Evolutionary conservation across 352 stramenopile genomes (phyloP), one percentile per base, ranked within the genome.

Genomic region (Lagenidium sp.): DNA sequence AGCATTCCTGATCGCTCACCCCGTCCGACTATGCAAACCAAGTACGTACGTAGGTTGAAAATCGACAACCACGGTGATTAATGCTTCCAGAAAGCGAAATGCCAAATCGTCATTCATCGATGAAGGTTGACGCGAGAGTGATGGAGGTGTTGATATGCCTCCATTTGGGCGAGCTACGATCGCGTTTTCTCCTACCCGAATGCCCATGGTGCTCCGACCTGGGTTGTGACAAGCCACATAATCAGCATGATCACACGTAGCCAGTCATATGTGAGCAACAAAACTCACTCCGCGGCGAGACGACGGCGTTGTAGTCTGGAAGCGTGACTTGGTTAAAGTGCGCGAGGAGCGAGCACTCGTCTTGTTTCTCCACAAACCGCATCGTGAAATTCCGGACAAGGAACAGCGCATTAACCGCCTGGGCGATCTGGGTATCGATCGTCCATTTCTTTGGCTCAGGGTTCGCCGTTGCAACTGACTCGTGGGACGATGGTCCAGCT

Each of bases 381-480:
- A 87, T 82, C 3, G 63, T 53, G 23, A 89, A 85, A 46, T 83
- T 68, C 28, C 76, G 73, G 46, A 85, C 68, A 37, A 91, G 56
- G 35, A 85, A 85, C 23, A 89, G 55, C 35, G 76, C 69, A 22
- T 91, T 91, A 18, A 79, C 38, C n/a, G 67, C 53, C 55, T 80
- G 55, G 8, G 66, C 41, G 36, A 84, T 39, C 37, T 82, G 55
- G 16, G 39, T 63, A 34, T 77, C 67, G 1, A 78, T 58, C 25
- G 20, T 52, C 7, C 67, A 60, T 36, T 60, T 65, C 41, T 65
- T 76, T 11, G 32, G 46, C 35, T 73, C 52, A 6, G 26, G 10
- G 4, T 24, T 15, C 1, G 55, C 24, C 0, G 35, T 19, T 8
- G 61, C 47, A 4, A 23, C 25, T 18, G 23, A 12, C 15, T 44